Conservation (phyloP, 2,329 filamentous ascomycete genomes). For the Hymenoscyphus fraxineus region DNA sequence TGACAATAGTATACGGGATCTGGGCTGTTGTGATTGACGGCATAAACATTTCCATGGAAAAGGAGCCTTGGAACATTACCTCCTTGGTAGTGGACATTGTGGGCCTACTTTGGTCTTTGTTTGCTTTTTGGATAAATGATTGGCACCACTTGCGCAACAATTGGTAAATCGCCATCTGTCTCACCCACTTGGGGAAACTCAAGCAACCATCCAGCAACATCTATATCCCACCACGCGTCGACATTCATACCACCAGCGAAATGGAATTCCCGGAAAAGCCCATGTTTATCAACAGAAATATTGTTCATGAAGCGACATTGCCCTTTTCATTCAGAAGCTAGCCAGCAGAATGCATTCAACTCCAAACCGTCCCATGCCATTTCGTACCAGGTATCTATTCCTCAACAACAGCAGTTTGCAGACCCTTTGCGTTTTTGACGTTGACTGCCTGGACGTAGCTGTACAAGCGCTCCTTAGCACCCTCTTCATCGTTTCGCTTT, state of each 20-base stretch:
- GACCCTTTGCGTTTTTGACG: slow-evolving; percentile 68
- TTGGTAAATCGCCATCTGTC: too few species aligned
- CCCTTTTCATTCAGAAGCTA: slow-evolving; percentile 35
- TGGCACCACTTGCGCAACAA: too few species aligned
- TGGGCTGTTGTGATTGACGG: too few species aligned
- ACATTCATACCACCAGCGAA: not conserved
- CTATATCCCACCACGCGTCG: not conserved
- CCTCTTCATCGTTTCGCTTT: slow-evolving; percentile 99
- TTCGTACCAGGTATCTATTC: slow-evolving; percentile 45
- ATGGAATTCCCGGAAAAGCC: not conserved
- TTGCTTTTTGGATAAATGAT: too few species aligned
- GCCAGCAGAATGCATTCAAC: slow-evolving; percentile 33
- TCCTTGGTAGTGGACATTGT: too few species aligned
- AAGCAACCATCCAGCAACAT: not conserved
- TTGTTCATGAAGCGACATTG: slow-evolving; percentile 17
- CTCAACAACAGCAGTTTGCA: slow-evolving; percentile 85
- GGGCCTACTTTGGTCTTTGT: too few species aligned
- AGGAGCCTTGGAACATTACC: too few species aligned
- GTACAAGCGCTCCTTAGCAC: slow-evolving; percentile 69
- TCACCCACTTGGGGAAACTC: too few species aligned
- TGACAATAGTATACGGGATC: too few species aligned
- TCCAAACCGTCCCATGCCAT: slow-evolving; percentile 29
- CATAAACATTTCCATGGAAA: too few species aligned
- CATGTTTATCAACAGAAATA: not conserved
- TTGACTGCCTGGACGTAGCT: slow-evolving; percentile 17